Conservation (phyloP, 2,329 filamentous ascomycete species). For the Venturia nashicola region DNA sequence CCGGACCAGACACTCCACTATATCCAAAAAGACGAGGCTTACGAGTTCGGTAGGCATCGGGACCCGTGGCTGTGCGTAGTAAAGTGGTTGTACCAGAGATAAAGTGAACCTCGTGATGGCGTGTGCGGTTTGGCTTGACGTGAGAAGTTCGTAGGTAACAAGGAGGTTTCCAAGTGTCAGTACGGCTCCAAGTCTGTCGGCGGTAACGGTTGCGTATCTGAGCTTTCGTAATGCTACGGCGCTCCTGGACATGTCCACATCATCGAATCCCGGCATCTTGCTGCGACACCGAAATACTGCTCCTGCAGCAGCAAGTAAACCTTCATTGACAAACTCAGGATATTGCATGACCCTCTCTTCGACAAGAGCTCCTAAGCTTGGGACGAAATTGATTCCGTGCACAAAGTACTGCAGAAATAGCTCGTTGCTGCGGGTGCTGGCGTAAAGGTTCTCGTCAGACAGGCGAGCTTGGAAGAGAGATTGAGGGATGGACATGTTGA, state of each 20-base stretch:
- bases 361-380: not conserved
- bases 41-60: not conserved
- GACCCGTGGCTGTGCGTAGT: not conserved
- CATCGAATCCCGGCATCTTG: not conserved
- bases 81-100: not conserved
- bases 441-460: not conserved
- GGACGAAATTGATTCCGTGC: not conserved
- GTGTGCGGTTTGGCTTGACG: constrained; percentile 1
- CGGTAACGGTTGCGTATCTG: not conserved
- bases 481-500: not conserved
- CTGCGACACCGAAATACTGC: not conserved
- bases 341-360: not conserved
- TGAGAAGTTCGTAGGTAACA: not conserved
- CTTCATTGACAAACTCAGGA: not conserved
- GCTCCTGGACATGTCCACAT: constrained; percentile 1
- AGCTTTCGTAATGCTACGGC: constrained; percentile 2
- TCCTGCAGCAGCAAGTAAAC: not conserved
- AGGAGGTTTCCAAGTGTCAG: not conserved
- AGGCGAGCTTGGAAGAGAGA: not conserved
- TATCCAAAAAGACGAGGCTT: constrained; percentile 20
- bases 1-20: constrained; percentile 19
- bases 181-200: not conserved
- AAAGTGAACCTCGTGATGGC: constrained; percentile 4
- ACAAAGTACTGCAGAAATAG: constrained; percentile 1
- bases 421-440: not conserved